Evolutionary conservation across 179 eudicot genomes (phyloP), one percentile per base, ranked within the genome.

Genomic region (Camellia oleifera): DNA sequence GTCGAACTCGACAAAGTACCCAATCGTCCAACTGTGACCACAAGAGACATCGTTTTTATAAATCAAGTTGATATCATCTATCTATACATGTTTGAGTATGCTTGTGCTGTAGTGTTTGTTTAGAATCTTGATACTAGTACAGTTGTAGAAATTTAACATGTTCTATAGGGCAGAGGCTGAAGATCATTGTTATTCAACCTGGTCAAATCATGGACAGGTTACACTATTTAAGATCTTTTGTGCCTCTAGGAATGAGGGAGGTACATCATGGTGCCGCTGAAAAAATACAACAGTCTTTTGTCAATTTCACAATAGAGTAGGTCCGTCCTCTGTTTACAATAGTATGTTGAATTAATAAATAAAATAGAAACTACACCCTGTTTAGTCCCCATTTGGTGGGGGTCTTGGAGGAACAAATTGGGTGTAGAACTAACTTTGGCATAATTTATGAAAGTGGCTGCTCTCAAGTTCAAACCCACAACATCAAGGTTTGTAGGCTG

Each of bases 1-100:
- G 86, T 23, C 76, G 69, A 42, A 86, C 77, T 20, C 85, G 83
- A 68, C 86, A 86, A 7, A 86, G 74, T 18, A 84, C 89, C 89
- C 89, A 86, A 60, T 86, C 85, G 32, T 86, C 89, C 81, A 86
- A 64, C 87, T 84, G 89, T 3, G 65, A 67, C 54, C 69, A 69
- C 1, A 61, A 52, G 64, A 61, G 52, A 3, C 57, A 58, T 4
- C 40, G 2, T 40, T 74, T 72, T 15, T 18, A 20, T 53, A 26
- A 72, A 6, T 72, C 76, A 10, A 69, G 45, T 72, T 54, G 45
- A 26, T 20, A 8, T 72, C 26, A 15, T 70, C 40, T 48, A 17
- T 11, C 56, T 70, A 45, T 14, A 6, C 13, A 2, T 12, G 14
- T 67, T 23, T 64, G 23, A 64, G 42, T 64, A 7, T 20, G 3